Percentiles rank a stretch among this genome's conserved stretches.
These are phyloP conservation scores for Ilyonectria mors-panacis DNA, from an alignment of 2,329 filamentous ascomycete genomes.

Conservation along the genomic window DNA sequence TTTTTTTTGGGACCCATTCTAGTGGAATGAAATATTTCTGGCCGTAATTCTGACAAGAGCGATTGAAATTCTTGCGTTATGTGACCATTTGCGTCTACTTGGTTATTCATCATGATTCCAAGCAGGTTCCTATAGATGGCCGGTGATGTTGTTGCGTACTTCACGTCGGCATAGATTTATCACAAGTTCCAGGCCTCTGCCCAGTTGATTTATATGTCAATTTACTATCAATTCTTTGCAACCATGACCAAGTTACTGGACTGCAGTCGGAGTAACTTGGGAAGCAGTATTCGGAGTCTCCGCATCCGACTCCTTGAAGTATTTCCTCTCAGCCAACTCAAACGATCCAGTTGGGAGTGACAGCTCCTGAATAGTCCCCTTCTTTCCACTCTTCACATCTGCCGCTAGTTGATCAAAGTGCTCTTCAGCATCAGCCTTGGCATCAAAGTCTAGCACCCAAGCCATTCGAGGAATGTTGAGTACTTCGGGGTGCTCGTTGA, in stretches of 20 bases:
- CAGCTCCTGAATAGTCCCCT: conserved; percentile 16
- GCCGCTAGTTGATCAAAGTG: conserved; percentile 20
- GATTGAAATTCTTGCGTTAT: too few relatives aligned
- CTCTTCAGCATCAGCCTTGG: conserved; percentile 8
- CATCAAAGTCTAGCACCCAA: conserved; percentile 20
- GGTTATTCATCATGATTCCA: too few relatives aligned
- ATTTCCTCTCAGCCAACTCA: background rate
- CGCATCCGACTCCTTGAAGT: conserved; percentile 1
- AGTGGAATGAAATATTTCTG: too few relatives aligned
- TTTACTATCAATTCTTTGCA: too few relatives aligned
- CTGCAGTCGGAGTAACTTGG: background rate
- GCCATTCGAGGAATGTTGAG: conserved; percentile 13
- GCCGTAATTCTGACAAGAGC: too few relatives aligned
- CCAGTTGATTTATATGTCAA: too few relatives aligned
- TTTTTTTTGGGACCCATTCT: too few relatives aligned
- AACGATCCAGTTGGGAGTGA: conserved; percentile 9
- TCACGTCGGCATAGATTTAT: too few relatives aligned
- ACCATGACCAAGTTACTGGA: background rate
- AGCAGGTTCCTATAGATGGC: too few relatives aligned
- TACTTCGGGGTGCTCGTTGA: conserved; percentile 18
- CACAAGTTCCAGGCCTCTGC: too few relatives aligned
- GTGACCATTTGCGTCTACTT: too few relatives aligned
- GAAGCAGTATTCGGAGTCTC: background rate
- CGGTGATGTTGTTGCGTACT: too few relatives aligned
- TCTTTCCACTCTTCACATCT: conserved; percentile 14